These are phyloP conservation scores for Babesia ovata DNA, from an alignment of 169 alveolate species.

Conservation along the genomic window DNA sequence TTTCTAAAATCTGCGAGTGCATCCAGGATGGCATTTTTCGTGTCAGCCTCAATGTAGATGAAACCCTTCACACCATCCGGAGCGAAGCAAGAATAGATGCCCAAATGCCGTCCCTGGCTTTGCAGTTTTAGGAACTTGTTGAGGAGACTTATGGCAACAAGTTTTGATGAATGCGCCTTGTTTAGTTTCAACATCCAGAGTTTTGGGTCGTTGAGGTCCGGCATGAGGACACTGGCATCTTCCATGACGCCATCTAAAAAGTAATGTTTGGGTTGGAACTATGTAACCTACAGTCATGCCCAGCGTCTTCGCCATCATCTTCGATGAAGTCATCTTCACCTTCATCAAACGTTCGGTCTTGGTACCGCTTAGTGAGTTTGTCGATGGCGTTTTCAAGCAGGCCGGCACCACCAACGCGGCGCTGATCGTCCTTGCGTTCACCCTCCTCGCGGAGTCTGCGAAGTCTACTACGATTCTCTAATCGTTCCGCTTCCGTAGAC, in stretches of 20 bases:
- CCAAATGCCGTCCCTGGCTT: slow-evolving; percentile 70
- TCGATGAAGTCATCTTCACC: slow-evolving; percentile 70
- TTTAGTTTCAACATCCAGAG: slow-evolving; percentile 81
- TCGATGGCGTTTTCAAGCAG: slow-evolving; percentile 83
- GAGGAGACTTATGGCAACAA: slow-evolving; percentile 76
- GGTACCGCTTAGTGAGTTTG: slow-evolving; percentile 81
- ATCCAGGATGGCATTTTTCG: slow-evolving; percentile 73
- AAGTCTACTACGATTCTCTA: slow-evolving; percentile 72
- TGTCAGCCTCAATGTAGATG: slow-evolving; percentile 84
- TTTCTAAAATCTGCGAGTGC: slow-evolving; percentile 80
- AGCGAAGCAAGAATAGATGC: slow-evolving; percentile 81
- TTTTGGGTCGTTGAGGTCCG: slow-evolving; percentile 81
- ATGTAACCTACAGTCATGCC: slow-evolving; percentile 41
- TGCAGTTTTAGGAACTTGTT: slow-evolving; percentile 78
- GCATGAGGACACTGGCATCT: slow-evolving; percentile 66
- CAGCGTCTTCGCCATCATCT: slow-evolving; percentile 71
- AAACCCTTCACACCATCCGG: slow-evolving; percentile 81
- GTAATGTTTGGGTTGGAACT: slow-evolving; percentile 17
- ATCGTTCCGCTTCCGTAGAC: slow-evolving; percentile 74
- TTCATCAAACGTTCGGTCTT: slow-evolving; percentile 75
- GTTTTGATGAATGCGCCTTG: slow-evolving; percentile 72
- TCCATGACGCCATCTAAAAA: slow-evolving; percentile 56
- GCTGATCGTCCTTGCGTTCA: slow-evolving; percentile 62
- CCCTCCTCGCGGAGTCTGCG: slow-evolving; percentile 66
- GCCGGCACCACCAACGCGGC: slow-evolving; percentile 83